Base-by-base conservation (phyloP, 2,329 filamentous ascomycete genomes). In the Xylaria sp. region DNA sequence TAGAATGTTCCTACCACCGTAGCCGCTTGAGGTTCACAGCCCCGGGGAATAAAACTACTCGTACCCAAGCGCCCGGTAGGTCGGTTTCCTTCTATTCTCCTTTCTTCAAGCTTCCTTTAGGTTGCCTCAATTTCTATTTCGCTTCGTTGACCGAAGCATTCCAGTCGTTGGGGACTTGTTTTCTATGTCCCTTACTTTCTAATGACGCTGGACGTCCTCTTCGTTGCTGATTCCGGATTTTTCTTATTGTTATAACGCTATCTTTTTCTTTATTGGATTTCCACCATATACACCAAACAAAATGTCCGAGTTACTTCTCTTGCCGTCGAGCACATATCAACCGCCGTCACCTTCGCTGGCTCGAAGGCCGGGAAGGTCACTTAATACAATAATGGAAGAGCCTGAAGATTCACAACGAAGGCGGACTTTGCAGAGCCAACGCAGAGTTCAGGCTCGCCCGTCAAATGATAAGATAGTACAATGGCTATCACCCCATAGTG, bases 351-450 rank as follows among this genome's bases (percentile, higher is more conserved):
- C 84, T 80, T 83, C 83, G 86, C 86, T 81, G 84, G 86, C 77
- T 78, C 86, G 85, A 81, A 84, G 84, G 79, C 79, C 79, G 69
- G 81, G 79, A 75, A 80, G 79, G 78, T 78, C 76, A 69, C 86
- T 89, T 88, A 89, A 89, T 87, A 86, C 87, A 69, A 89, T 89
- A 87, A 86, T 88, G 74, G 87, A 89, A 76, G 86, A 84, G 69
- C 77, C 78, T 66, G 83, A 84, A 60, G 79, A 81, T 71, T 74
- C 75, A 31, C 74, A 75, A 42, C 69, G 70, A 51, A 73, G 57
- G 68, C 76, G 73, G 66, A 73, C 72, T 67, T 70, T 61, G 49
- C 65, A 66, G 63, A 75, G 66, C 53, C 74, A 75, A 73, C 69
- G 62, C 69, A 72, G 67, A 55, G 63, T 69, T 39, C 70, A 71